These are phyloP conservation scores for Colletotrichum australisinense DNA, from an alignment of 2,329 filamentous ascomycete genomes.

Conservation along the genomic window DNA sequence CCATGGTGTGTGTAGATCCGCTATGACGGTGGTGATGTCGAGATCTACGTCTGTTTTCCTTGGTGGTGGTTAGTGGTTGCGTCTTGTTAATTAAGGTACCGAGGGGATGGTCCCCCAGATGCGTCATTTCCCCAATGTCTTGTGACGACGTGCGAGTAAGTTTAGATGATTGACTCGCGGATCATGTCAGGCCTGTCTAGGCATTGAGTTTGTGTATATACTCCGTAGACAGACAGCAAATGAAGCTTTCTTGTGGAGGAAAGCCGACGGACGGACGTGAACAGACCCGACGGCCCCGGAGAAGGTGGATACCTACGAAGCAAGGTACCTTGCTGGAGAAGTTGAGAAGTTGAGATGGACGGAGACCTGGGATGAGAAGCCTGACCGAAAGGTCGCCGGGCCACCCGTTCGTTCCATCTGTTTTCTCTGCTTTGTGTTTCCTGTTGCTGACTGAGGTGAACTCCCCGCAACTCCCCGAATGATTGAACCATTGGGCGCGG, in stretches of 20 bases:
- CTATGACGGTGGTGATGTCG: slow-evolving; percentile 35
- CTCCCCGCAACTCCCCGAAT: neutral
- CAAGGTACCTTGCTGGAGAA: no score
- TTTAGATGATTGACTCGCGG: neutral
- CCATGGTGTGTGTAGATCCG: slow-evolving; percentile 5
- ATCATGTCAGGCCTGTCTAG: neutral
- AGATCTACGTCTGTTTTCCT: neutral
- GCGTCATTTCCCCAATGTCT: neutral
- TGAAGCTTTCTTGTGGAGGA: neutral
- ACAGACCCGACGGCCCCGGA: neutral
- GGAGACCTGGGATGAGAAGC: no score
- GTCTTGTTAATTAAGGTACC: neutral
- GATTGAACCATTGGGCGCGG: neutral
- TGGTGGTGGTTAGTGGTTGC: neutral
- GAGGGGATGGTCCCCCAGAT: neutral
- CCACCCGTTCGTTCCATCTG: slow-evolving; percentile 27
- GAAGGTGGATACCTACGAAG: neutral
- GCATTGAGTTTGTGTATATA: no score
- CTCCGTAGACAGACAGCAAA: no score
- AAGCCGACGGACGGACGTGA: neutral
- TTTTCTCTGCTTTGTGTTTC: no score
- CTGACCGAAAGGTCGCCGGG: neutral
- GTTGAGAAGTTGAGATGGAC: no score
- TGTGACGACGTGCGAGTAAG: neutral
- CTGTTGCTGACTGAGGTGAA: neutral